Evolutionary conservation across 768 basidiomycete genomes (phyloP), one percentile per base, ranked within the genome.

Genomic region (Multifurca ochricompacta): DNA sequence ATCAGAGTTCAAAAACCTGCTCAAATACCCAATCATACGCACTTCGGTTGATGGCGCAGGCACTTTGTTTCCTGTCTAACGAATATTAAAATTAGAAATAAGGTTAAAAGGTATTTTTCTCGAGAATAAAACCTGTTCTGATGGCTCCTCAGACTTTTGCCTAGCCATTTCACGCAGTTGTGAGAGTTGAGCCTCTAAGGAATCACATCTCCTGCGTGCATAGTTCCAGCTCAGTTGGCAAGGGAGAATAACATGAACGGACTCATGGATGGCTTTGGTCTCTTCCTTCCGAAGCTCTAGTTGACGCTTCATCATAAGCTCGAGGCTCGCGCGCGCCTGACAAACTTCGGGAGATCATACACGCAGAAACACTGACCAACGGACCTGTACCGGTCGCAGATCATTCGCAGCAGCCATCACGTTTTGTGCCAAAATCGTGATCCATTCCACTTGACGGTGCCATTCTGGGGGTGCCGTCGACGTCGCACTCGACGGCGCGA

Each of bases 341-440:
- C 7, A 34, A 11, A 25, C 35, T 19, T 31, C 54, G 27, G 47
- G n/a, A 18, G 19, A 27, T 21, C 32, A 37, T 14, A 52, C n/a
- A 10, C 16, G 34, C 32, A 56, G 27, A 23, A 40, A 31, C 41
- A 14, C 42, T 51, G 39, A 59, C 3, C 11, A 11, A 65, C 69
- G 10, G 23, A 83, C 90, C 77, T 94, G 91, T 4, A 92, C 86
- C 1, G 91, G 91, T 23, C 92, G 80, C 47, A 94, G 70, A 62
- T 92, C 91, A 64, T 95, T 95, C 34, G 87, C 88, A 16, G 88
- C 87, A 13, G 85, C 87, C 81, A 93, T 89, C 53, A 95, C 76
- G 66, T 94, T 95, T 67, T 90, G 86, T 6, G 81, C 81, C 49
- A 91, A 77, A 2, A 87, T 73, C 10, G 77, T 81, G 48, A 93